Base-by-base conservation (phyloP, 1,139 yeast species). In the Candida smagusa region DNA sequence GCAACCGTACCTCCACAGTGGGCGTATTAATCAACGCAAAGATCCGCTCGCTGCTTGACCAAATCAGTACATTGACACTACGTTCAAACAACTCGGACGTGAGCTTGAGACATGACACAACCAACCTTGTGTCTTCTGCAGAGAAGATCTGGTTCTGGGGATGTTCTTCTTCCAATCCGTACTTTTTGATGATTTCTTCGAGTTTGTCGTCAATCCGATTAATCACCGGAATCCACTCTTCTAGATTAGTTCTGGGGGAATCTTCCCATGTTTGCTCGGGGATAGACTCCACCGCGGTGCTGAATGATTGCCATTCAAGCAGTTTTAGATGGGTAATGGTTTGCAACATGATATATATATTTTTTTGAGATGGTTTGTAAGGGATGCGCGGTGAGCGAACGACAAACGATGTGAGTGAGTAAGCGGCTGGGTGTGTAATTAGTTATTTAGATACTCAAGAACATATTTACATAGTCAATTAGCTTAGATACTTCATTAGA, bases 171-270 rank as follows among this genome's bases (percentile, higher is more conserved):
- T 65, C 67, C 33, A 84, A 69, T 6, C 68, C 71, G 51, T 87
- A 84, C 45, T 76, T 76, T 9, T 60, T 59, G 21, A 84, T 74
- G 29, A 73, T 61, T 4, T 50, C 48, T 38, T 81, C 85, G 40
- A 87, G 64, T 12, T 86, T 71, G 9, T 68, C 73, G 54, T 89
- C 97, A 50, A 89, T 79, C 47, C 83, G 69, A 57, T 89, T 84
- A 47, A 90, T 65, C 1, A 87, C 77, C 0, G 83, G 74, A 13
- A 86, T 74, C 95, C 96, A 90, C 43, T 81, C 83, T 47, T 75
- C 74, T 32, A 90, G 59, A 48, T 86, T 90, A 22, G 88, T 89
- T 42, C 80, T 69, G 2, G 90, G 84, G 32, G 83, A 67, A 44
- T 77, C 75, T 90, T 92, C 83, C 13, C 30, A 26, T 7, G 12